phyloP scores from a whole-genome alignment of 139 green algal species.

The Raphidocelis subcapitata region DNA sequence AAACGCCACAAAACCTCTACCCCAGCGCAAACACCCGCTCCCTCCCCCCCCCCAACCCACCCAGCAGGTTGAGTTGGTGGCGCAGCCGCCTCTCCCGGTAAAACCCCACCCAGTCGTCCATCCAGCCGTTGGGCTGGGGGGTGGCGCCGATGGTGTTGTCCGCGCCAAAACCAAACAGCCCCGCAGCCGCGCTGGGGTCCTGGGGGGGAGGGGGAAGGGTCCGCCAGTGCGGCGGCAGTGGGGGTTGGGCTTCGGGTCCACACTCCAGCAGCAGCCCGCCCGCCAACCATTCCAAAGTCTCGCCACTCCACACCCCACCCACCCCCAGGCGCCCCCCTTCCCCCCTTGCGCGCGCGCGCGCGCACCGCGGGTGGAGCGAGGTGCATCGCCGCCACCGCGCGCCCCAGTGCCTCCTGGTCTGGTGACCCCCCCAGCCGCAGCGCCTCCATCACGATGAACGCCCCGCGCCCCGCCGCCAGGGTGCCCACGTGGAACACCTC shows the following conservation, averaged over 20 bases:
- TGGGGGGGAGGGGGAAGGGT: conserved; percentile 20
- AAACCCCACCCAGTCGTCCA: conserved; percentile 62
- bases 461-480: conserved; percentile 43
- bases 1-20: no score
- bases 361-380: conserved; percentile 61
- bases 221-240: no score
- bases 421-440: conserved; percentile 65
- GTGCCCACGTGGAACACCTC: conserved; percentile 66
- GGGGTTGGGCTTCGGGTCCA: no score
- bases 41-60: conserved; percentile 4
- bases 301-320: neutral
- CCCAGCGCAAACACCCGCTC: neutral
- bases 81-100: conserved; percentile 64
- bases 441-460: conserved; percentile 96
- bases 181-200: conserved; percentile 48
- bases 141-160: conserved; percentile 97
- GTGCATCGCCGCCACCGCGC: conserved; percentile 87
- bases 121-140: conserved; percentile 93
- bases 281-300: neutral
- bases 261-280: no score
- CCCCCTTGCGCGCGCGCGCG: no score
- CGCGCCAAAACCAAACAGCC: conserved; percentile 88
- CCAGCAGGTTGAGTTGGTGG: conserved; percentile 65
- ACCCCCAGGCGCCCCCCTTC: no score
- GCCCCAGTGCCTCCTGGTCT: conserved; percentile 66